Percentiles rank a stretch among this genome's conserved stretches.
Conservation (phyloP, 768 basidiomycete species). For the Calocybe indica region DNA sequence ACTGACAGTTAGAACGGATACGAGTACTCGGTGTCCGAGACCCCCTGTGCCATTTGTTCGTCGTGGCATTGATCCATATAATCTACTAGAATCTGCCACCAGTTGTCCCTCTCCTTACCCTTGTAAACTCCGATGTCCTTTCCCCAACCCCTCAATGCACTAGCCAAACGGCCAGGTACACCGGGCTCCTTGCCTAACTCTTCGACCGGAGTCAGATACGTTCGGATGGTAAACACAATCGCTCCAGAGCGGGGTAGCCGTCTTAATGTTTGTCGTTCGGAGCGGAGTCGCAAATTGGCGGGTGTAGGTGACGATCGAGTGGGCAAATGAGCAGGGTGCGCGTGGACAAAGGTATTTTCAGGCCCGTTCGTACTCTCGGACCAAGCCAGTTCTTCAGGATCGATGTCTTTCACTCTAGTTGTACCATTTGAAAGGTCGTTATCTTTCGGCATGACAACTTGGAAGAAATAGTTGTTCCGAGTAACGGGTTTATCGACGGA, state of each 20-base stretch:
- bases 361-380: slow-evolving; percentile 25
- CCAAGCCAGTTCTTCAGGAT: slow-evolving; percentile 68
- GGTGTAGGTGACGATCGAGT: slow-evolving; percentile 22
- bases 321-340: slow-evolving; percentile 9
- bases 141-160: slow-evolving; percentile 62
- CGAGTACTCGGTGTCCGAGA: slow-evolving; percentile 9
- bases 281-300: slow-evolving; percentile 46
- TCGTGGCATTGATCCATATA: slow-evolving; percentile 28
- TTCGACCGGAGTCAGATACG: slow-evolving; percentile 51
- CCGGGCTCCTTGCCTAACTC: slow-evolving; percentile 49
- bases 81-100: slow-evolving; percentile 25
- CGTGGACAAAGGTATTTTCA: slow-evolving; percentile 15
- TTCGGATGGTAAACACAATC: slow-evolving; percentile 64
- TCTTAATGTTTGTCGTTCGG: slow-evolving; percentile 63
- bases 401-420: slow-evolving; percentile 22
- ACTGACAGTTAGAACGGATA: slow-evolving; percentile 14
- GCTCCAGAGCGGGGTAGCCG: slow-evolving; percentile 59
- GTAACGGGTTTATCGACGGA: slow-evolving; percentile 62
- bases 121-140: slow-evolving; percentile 52
- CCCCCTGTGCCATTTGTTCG: slow-evolving; percentile 11
- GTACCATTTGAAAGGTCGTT: slow-evolving; percentile 4
- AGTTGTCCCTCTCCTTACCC: slow-evolving; percentile 25
- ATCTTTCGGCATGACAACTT: slow-evolving; percentile 15
- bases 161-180: slow-evolving; percentile 55
- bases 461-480: slow-evolving; percentile 61